phyloP scores from a whole-genome alignment of 306 rosid genomes.

The Rubus idaeus region DNA sequence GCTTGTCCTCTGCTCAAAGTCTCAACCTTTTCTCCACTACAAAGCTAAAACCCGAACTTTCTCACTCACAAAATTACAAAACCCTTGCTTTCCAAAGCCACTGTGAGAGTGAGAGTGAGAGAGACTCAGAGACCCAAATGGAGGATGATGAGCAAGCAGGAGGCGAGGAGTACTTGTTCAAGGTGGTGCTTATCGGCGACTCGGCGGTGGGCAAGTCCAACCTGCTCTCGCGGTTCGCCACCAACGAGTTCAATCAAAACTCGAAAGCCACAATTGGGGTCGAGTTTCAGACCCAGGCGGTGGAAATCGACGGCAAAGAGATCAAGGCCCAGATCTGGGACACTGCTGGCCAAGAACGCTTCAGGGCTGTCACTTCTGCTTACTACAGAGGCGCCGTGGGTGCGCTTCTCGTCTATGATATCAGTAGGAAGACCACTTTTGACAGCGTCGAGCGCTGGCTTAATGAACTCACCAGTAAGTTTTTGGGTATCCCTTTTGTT shows the following conservation, averaged over 20 bases:
- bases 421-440: slow-evolving; percentile 57
- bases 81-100: not conserved
- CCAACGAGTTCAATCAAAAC: slow-evolving; percentile 77
- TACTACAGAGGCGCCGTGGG: slow-evolving; percentile 96
- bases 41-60: slow-evolving; percentile 11
- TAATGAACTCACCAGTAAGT: slow-evolving; percentile 69
- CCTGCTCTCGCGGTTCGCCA: slow-evolving; percentile 70
- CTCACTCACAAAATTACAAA: not conserved
- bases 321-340: slow-evolving; percentile 99
- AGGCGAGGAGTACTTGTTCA: slow-evolving; percentile 79
- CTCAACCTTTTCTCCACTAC: not conserved
- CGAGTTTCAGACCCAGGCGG: slow-evolving; percentile 78
- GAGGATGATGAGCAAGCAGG: slow-evolving; percentile 35
- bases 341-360: slow-evolving; percentile 91
- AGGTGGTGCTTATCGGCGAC: slow-evolving; percentile 82
- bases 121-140: slow-evolving; percentile 18
- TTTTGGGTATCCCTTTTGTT: not conserved
- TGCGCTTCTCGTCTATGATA: slow-evolving; percentile 78
- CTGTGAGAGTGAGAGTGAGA: no score
- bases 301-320: slow-evolving; percentile 80
- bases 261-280: slow-evolving; percentile 91
- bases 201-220: slow-evolving; percentile 95
- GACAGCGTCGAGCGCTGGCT: slow-evolving; percentile 81
- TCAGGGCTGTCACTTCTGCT: slow-evolving; percentile 92
- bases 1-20: slow-evolving; percentile 15